Conservation (phyloP, 2,329 filamentous ascomycete species). For the Cylindrodendrum hubeiense region DNA sequence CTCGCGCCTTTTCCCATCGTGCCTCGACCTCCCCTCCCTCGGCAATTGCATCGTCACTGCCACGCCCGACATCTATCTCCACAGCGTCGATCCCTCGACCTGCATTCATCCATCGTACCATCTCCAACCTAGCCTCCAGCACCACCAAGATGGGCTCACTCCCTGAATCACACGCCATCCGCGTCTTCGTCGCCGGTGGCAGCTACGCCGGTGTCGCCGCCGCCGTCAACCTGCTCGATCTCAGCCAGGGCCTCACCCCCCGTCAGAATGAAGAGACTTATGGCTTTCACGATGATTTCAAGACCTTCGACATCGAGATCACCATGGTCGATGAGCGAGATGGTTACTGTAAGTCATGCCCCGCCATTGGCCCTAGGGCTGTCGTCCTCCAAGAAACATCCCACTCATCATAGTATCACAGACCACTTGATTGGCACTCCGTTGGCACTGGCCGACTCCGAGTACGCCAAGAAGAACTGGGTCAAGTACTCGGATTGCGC, state of each 20-base stretch:
- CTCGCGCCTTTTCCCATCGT: constrained; percentile 19
- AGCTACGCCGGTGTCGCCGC: constrained; percentile 79
- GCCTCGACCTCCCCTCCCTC: constrained; percentile 16
- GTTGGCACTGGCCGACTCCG: constrained; percentile 73
- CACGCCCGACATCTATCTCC: constrained; percentile 12
- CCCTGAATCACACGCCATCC: constrained; percentile 55
- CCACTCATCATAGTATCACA: constrained; percentile 48
- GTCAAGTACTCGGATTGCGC: constrained; percentile 75
- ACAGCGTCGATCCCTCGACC: constrained; percentile 7
- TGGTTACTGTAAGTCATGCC: constrained; percentile 76
- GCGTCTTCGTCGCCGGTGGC: constrained; percentile 76
- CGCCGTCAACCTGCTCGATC: constrained; percentile 75
- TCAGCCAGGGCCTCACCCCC: constrained; percentile 68
- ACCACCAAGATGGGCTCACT: constrained; percentile 48
- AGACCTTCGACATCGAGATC: constrained; percentile 72
- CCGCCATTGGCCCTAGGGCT: background rate
- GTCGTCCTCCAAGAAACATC: background rate
- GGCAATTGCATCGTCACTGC: constrained; percentile 17
- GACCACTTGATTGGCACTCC: constrained; percentile 83
- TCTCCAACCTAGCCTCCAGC: constrained; percentile 26
- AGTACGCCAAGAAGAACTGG: constrained; percentile 78
- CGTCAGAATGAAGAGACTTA: constrained; percentile 57
- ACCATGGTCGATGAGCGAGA: constrained; percentile 85
- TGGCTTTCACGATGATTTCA: constrained; percentile 54
- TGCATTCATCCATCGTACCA: constrained; percentile 21